Base-by-base conservation (phyloP, 108 stramenopile species). In the Cylindrotheca fusiformis region DNA sequence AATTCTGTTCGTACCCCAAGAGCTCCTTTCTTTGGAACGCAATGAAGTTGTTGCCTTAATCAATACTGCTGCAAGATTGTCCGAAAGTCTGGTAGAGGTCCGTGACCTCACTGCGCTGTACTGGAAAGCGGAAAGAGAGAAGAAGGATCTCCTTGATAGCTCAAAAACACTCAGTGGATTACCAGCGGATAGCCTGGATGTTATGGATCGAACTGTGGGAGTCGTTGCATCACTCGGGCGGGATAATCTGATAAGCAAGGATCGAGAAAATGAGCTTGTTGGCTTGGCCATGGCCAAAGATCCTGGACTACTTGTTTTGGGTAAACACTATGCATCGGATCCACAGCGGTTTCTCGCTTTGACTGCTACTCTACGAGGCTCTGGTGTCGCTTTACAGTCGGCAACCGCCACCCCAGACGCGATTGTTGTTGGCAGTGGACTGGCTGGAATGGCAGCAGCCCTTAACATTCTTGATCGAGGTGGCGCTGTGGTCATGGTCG, bases 1-100 rank as follows among this genome's bases (percentile, higher is more conserved):
- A 65, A 86, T 97, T 62, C 73, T 97, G 27, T 94, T 97, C 52
- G 67, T 88, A 25, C 78, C 78, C 1, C 62, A 76, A 1, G 78
- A 77, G 33, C 66, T 85, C 2, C 29, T 67, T 36, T 62, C 71
- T 0, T 52, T 95, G 26, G 76, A 75, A 44, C 79, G 87, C 62
- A 93, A 96, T 67, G 95, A 96, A 70, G 81, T 96, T 48, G 95
- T 96, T 12, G 95, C 92, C 0, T 81, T 96, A 45, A 78, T 96
- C 52, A 91, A 93, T 60, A 92, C 89, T 2, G 78, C 91, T 41
- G 90, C 88, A 14, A 83, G 90, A 52, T 74, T 96, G 54, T 88
- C 87, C 1, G 86, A 91, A 64, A 71, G 78, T 36, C 72, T 93
- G 25, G 71, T 80, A 10, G 83, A 91, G 44, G 85, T 94, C 3